Percentiles rank a stretch among this genome's conserved stretches.
Conservation (phyloP, 2,329 filamentous ascomycete genomes). For the Aspergillus jensenii region DNA sequence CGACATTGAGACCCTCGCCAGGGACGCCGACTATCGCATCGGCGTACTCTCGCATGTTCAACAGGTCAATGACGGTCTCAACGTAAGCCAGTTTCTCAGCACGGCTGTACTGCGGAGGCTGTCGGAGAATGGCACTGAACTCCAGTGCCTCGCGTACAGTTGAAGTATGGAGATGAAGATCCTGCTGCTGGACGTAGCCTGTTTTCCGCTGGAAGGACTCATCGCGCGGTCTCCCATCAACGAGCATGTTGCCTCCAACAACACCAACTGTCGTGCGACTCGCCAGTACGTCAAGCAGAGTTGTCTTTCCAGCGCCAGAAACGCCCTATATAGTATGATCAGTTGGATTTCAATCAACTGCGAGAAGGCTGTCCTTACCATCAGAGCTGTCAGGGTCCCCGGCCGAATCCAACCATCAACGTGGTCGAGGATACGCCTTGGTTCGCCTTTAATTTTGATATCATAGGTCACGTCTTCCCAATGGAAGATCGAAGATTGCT, state of each 20-base stretch:
- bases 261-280: slow-evolving; percentile 83
- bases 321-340: slow-evolving; percentile 54
- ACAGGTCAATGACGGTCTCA: slow-evolving; percentile 79
- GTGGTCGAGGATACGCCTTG: slow-evolving; percentile 73
- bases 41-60: slow-evolving; percentile 85
- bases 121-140: slow-evolving; percentile 81
- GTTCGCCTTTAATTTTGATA: slow-evolving; percentile 59
- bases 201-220: slow-evolving; percentile 34
- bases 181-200: slow-evolving; percentile 74
- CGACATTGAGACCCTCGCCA: slow-evolving; percentile 68
- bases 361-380: slow-evolving; percentile 45
- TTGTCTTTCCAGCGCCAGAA: slow-evolving; percentile 87
- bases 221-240: slow-evolving; percentile 70
- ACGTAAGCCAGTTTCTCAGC: slow-evolving; percentile 81
- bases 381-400: slow-evolving; percentile 81
- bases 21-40: slow-evolving; percentile 86
- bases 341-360: background rate
- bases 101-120: slow-evolving; percentile 68
- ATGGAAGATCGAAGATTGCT: slow-evolving; percentile 2
- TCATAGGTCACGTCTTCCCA: slow-evolving; percentile 10
- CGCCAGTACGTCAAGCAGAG: slow-evolving; percentile 80
- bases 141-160: slow-evolving; percentile 84
- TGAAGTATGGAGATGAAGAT: slow-evolving; percentile 78
- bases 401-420: slow-evolving; percentile 93
- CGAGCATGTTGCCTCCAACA: slow-evolving; percentile 79